Base-by-base conservation (phyloP, 2,329 filamentous ascomycete species). In the Coleophoma crateriformis region DNA sequence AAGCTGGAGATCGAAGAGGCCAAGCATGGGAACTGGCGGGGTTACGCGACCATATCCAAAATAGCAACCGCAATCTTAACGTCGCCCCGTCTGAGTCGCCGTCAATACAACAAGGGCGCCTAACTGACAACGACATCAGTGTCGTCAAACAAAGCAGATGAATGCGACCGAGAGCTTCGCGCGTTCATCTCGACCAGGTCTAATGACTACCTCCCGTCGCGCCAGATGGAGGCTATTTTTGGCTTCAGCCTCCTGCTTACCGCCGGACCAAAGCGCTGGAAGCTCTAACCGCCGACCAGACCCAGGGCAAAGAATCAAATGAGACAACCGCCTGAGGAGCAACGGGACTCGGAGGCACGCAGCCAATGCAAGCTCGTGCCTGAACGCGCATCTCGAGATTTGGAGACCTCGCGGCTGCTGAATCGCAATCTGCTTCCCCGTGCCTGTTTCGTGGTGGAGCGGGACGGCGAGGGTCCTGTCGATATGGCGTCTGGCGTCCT, bases 371-470 rank as follows among this genome's bases (percentile, higher is more conserved):
- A 27, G 42, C 12, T 12, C 40, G 39, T 20, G 15, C 42, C 37
- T 17, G 10, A 33, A 33, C 44, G 34, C 33, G 40, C 38, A 49
- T 47, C 48, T 27, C 19, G 27, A 35, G 15, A 14, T 38, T 45
- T 45, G 39, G 50, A 52, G 48, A 54, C 45, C 50, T 46, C 50
- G 53, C 53, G 53, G 45, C 48, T 54, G 47, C 50, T 52, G 50
- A 32, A 20, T 45, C 47, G 44, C 20, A 43, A 33, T 42, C 12
- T 38, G 44, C 22, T 33, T 27, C 27, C 27, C 27, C 27, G 27
- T 27, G 27, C 27, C 35, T 17, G 48, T 48, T 49, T 49, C 48
- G 37, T 49, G 34, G 12, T 33, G 14, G 32, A 42, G 14, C n/a
- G 13, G 10, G 27, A 38, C 27, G 37, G 6, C 8, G 27, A 10